Conservation (phyloP, 345 rosid species). For the Brassica incana region DNA sequence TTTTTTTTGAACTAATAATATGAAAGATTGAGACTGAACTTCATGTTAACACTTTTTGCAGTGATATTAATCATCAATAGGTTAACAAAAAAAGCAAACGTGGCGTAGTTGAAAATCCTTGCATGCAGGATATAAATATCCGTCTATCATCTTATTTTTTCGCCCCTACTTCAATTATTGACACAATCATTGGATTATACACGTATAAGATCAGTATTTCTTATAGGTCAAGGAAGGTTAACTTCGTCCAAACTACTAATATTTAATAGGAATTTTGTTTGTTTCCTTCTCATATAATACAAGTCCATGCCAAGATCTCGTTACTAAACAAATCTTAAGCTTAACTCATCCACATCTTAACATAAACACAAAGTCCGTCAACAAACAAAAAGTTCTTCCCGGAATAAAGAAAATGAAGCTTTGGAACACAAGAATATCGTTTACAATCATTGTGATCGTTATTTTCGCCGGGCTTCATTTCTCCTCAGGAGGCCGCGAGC, state of each 20-base stretch:
- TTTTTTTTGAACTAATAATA: no score
- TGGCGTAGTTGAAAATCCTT: neutral
- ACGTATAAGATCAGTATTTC: neutral
- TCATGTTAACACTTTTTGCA: neutral
- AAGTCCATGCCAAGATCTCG: slow-evolving; percentile 18
- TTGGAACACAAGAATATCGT: slow-evolving; percentile 18
- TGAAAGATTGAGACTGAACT: neutral
- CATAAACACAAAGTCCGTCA: neutral
- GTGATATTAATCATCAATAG: neutral
- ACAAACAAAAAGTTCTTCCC: neutral
- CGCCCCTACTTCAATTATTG: neutral
- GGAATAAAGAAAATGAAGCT: slow-evolving; percentile 14
- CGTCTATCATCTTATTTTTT: neutral
- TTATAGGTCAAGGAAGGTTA: slow-evolving; percentile 29
- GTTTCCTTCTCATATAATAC: slow-evolving; percentile 19
- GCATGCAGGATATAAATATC: neutral
- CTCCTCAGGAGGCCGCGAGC: slow-evolving; percentile 16
- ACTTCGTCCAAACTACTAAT: slow-evolving; percentile 13
- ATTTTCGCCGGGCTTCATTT: neutral
- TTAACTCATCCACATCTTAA: slow-evolving; percentile 16
- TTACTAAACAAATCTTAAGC: slow-evolving; percentile 24
- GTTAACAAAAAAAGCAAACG: neutral
- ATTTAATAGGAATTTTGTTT: slow-evolving; percentile 6
- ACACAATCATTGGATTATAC: neutral
- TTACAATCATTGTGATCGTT: slow-evolving; percentile 17